Evolutionary conservation across 306 rosid genomes (phyloP).

Genomic region (Dryas drummondii): DNA sequence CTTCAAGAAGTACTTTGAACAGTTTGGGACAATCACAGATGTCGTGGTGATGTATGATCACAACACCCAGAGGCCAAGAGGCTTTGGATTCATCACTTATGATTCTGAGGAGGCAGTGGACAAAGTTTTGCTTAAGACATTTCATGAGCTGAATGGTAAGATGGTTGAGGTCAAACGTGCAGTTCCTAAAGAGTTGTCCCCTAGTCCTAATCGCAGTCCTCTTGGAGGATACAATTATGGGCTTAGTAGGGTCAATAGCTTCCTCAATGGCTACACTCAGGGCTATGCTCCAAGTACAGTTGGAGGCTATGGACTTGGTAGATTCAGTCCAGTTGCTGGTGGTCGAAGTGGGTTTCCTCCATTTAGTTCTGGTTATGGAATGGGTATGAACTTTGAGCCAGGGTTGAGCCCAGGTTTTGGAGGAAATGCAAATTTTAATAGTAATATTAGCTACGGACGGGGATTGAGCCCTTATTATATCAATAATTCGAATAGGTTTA

Average conservation of each 20-base stretch:
- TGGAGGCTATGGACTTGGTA: conserved; percentile 86
- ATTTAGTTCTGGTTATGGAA: conserved; percentile 82
- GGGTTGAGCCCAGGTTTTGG: conserved; percentile 78
- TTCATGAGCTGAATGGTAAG: conserved; percentile 95
- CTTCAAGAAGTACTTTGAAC: conserved; percentile 89
- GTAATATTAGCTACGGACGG: conserved; percentile 71
- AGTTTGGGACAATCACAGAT: conserved; percentile 95
- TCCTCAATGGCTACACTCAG: conserved; percentile 78
- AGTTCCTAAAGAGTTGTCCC: conserved; percentile 96
- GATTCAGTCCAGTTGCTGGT: conserved; percentile 82
- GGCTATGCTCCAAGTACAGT: conserved; percentile 70
- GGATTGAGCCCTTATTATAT: conserved; percentile 73
- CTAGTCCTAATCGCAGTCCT: conserved; percentile 86
- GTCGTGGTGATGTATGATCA: conserved; percentile 99
- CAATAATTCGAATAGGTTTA: conserved; percentile 71
- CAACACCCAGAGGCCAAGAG: conserved; percentile 97
- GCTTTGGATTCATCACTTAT: conserved; percentile 93
- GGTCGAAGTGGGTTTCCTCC: conserved; percentile 84
- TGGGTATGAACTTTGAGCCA: conserved; percentile 77
- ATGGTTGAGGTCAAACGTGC: conserved; percentile 99
- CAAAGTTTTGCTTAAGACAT: conserved; percentile 76
- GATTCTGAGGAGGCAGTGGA: conserved; percentile 98
- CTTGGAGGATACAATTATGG: conserved; percentile 72
- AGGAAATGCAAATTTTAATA: conserved; percentile 65
- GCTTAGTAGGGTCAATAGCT: conserved; percentile 76